These are phyloP conservation scores for Ophiosphaerella herpotricha DNA, from an alignment of 2,329 filamentous ascomycete genomes.

Conservation along the genomic window DNA sequence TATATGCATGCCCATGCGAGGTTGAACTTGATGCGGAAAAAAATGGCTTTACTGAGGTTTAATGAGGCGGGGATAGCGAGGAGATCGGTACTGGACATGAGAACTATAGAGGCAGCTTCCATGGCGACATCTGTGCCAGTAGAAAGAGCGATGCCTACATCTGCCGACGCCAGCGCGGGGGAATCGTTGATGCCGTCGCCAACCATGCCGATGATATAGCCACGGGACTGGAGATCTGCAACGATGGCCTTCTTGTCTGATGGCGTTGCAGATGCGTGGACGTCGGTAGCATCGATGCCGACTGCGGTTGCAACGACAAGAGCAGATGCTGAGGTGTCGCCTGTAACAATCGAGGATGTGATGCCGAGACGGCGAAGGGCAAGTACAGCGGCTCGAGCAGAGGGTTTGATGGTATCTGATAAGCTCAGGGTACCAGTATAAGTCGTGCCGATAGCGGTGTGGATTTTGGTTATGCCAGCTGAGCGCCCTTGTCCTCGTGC, in stretches of 20 bases:
- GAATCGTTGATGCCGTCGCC: slow-evolving; percentile 98
- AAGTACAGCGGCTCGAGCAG: slow-evolving; percentile 77
- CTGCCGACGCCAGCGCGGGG: slow-evolving; percentile 87
- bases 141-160: slow-evolving; percentile 90
- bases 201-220: slow-evolving; percentile 90
- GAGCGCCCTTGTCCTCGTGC: slow-evolving; percentile 45
- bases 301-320: slow-evolving; percentile 80
- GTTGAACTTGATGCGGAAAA: slow-evolving; percentile 91
- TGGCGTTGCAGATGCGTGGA: slow-evolving; percentile 86
- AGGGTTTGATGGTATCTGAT: slow-evolving; percentile 88
- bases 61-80: slow-evolving; percentile 91
- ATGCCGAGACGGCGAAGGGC: slow-evolving; percentile 85
- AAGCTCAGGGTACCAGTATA: slow-evolving; percentile 85
- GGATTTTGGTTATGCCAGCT: slow-evolving; percentile 84
- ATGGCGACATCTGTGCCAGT: slow-evolving; percentile 96
- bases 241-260: slow-evolving; percentile 90
- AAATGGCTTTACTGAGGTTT: slow-evolving; percentile 80
- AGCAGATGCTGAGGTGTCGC: slow-evolving; percentile 85
- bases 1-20: slow-evolving; percentile 91
- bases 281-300: slow-evolving; percentile 75
- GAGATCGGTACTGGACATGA: slow-evolving; percentile 90
- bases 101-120: slow-evolving; percentile 93
- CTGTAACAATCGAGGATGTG: slow-evolving; percentile 88
- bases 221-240: slow-evolving; percentile 70
- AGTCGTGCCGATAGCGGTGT: slow-evolving; percentile 80